A percentile compares a stretch with the other conserved stretches of the same genome.
Evolutionary conservation across 2,329 filamentous ascomycete genomes (phyloP).

Genomic region (Sporothrix inflata): DNA sequence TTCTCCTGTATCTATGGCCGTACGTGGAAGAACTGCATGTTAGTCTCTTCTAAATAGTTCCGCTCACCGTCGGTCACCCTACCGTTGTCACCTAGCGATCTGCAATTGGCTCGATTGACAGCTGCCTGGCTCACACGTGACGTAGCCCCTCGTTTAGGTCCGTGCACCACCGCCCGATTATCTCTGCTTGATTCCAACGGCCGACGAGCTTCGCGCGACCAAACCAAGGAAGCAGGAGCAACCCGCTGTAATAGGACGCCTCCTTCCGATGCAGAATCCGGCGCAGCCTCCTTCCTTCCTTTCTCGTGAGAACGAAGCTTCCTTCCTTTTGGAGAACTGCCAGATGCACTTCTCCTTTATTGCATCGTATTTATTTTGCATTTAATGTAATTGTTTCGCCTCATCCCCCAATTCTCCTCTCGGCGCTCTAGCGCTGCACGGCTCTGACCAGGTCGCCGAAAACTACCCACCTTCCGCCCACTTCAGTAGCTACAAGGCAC

Average conservation of each 20-base stretch:
- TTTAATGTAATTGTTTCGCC: neutral
- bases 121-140: slow-evolving; percentile 12
- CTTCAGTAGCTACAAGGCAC: neutral
- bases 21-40: neutral
- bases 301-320: neutral
- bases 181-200: slow-evolving; percentile 8
- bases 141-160: neutral
- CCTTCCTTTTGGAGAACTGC: neutral
- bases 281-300: neutral
- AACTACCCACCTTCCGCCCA: neutral
- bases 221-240: slow-evolving; percentile 6
- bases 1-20: too few relatives aligned
- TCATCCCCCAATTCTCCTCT: neutral
- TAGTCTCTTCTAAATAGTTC: neutral
- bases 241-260: neutral
- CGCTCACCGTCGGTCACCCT: neutral
- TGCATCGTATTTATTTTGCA: slow-evolving; percentile 2
- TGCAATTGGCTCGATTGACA: neutral
- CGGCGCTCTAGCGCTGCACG: neutral
- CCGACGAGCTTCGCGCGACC: neutral
- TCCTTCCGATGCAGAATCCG: slow-evolving; percentile 15
- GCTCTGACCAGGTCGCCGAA: neutral
- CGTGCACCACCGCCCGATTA: neutral
- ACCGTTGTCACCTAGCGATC: neutral
- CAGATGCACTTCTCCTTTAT: neutral